These are phyloP conservation scores for Candida chilensis DNA, from an alignment of 805 yeast genomes.

Conservation along the genomic window DNA sequence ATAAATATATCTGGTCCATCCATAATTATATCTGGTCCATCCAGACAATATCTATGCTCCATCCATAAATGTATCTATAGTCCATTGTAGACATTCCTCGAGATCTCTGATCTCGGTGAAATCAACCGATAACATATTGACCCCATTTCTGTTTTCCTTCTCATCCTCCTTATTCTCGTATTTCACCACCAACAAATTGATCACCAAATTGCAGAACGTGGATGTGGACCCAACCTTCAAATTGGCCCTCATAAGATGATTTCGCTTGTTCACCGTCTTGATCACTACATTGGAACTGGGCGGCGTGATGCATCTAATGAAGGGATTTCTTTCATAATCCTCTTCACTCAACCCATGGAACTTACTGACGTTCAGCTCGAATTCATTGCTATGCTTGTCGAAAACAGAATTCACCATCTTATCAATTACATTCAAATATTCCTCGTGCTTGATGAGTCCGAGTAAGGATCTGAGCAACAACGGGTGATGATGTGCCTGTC, in stretches of 20 bases:
- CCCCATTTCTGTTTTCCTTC: constrained; percentile 17
- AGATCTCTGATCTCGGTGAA: constrained; percentile 44
- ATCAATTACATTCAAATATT: constrained; percentile 17
- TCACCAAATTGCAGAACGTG: constrained; percentile 26
- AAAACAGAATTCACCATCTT: constrained; percentile 17
- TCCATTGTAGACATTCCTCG: constrained; percentile 50
- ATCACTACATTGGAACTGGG: constrained; percentile 21
- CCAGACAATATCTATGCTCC: no score
- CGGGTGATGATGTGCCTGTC: constrained; percentile 25
- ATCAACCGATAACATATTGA: constrained; percentile 30
- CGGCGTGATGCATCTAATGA: constrained; percentile 25
- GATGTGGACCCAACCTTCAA: constrained; percentile 27
- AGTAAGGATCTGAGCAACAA: constrained; percentile 46
- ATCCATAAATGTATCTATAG: constrained; percentile 24
- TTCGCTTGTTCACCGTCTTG: constrained; percentile 6
- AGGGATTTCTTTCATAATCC: constrained; percentile 15
- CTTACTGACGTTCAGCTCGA: constrained; percentile 12
- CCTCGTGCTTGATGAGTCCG: constrained; percentile 50
- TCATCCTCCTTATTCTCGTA: constrained; percentile 15
- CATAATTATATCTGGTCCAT: no score
- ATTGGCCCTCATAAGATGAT: constrained; percentile 12
- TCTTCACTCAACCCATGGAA: constrained; percentile 1
- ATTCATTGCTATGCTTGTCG: constrained; percentile 1
- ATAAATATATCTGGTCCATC: no score
- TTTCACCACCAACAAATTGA: constrained; percentile 23